phyloP scores from a whole-genome alignment of 805 yeast genomes.

The Kazachstania kunashirensis region DNA sequence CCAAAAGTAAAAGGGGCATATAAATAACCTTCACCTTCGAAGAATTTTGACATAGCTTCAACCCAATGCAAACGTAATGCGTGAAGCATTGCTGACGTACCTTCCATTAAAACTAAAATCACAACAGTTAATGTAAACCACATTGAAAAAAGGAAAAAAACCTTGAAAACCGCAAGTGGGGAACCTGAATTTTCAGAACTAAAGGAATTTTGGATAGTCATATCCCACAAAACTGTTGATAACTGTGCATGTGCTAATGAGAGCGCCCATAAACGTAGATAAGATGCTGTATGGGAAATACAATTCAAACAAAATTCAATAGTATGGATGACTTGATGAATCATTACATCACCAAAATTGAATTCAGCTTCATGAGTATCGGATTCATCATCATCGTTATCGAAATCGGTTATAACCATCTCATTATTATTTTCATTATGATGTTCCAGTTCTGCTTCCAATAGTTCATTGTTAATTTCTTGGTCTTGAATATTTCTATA shows the following conservation, averaged over 20 bases:
- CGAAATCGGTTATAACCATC: constrained; percentile 34
- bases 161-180: constrained; percentile 58
- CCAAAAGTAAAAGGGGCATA: constrained; percentile 80
- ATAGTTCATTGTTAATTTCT: constrained; percentile 23
- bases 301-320: constrained; percentile 95
- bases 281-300: constrained; percentile 97
- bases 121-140: constrained; percentile 91
- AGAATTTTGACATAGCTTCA: constrained; percentile 96
- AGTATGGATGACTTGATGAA: constrained; percentile 95
- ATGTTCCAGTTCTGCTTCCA: constrained; percentile 5
- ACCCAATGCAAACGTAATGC: constrained; percentile 99
- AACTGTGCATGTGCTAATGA: constrained; percentile 95
- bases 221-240: constrained; percentile 89
- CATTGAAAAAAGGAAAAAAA: constrained; percentile 78
- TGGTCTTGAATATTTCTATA: constrained; percentile 36
- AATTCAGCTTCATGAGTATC: constrained; percentile 38
- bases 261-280: constrained; percentile 91
- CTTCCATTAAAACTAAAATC: constrained; percentile 93
- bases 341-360: constrained; percentile 87
- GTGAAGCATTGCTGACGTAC: constrained; percentile 98
- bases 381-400: constrained; percentile 35
- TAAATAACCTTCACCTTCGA: constrained; percentile 90
- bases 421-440: constrained; percentile 36
- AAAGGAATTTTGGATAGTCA: constrained; percentile 83
- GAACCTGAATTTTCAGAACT: constrained; percentile 37